A percentile compares a stretch with the other conserved stretches of the same genome.
Conservation (phyloP, 192 early-diverging fungal species). For the Allomyces javanicus region DNA sequence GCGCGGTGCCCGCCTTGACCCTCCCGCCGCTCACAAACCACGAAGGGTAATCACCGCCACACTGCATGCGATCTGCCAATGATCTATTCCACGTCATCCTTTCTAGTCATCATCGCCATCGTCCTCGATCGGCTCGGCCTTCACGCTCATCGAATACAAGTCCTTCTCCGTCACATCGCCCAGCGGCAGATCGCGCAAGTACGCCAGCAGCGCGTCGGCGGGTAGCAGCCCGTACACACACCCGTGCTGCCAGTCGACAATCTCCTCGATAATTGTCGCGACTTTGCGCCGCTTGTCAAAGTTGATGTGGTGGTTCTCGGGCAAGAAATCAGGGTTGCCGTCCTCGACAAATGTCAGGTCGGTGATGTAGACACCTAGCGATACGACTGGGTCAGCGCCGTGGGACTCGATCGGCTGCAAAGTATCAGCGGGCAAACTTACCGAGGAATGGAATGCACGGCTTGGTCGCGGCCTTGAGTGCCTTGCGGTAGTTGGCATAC, state of each 20-base stretch:
- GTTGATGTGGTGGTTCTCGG: constrained; percentile 3
- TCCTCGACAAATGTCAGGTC: constrained; percentile 7
- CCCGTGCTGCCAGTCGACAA: constrained; percentile 1
- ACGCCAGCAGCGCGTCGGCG: background rate
- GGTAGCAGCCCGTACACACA: background rate
- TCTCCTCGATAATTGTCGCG: constrained; percentile 5
- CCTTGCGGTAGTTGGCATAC: constrained; percentile 7
- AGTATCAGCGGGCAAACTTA: background rate
- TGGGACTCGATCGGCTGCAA: no score
- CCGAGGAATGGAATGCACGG: constrained; percentile 6
- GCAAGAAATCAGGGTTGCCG: constrained; percentile 4
- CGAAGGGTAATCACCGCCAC: no score
- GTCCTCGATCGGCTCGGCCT: background rate
- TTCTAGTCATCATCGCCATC: background rate
- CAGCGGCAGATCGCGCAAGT: background rate
- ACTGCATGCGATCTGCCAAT: no score
- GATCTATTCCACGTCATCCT: no score
- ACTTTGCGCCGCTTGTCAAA: constrained; percentile 9
- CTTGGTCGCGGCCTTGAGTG: constrained; percentile 2
- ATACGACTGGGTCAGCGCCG: background rate
- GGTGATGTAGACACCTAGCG: constrained; percentile 6
- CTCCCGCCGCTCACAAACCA: no score
- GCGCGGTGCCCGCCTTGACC: no score
- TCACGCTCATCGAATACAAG: background rate
- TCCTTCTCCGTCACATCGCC: background rate